Base-by-base conservation (phyloP, 1,139 yeast species). In the Geotrichum klebahnii region DNA sequence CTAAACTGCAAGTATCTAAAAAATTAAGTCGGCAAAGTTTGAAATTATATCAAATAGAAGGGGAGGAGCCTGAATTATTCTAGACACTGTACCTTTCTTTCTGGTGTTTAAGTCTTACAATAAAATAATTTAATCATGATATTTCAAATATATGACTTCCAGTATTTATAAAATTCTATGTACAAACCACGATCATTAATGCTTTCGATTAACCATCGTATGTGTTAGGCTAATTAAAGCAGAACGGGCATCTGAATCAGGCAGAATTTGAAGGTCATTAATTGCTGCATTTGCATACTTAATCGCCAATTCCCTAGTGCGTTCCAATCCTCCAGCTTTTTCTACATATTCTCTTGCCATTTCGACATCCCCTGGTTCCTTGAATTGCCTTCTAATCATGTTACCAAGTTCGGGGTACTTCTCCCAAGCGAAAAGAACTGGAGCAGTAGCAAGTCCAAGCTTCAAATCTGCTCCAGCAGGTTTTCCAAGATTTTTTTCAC, bases 371-470 rank as follows among this genome's bases (percentile, higher is more conserved):
- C 96, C 96, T 0, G 82, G 80, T 55, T 79, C 72, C 48, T 77
- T 75, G 67, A 92, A 94, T 67, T 90, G 88, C 55, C 98, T 78
- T 33, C 80, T 81, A 59, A 92, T 89, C 64, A 90, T 70, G 29
- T 80, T 82, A 1, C 97, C 97, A 49, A 92, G 72, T 55, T 82
- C 85, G 0, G 96, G 95, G 61, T 79, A 81, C 64, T 84, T 80
- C 62, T 79, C 81, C 98, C 98, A 92, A 1, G 98, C 97, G 69
- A 78, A 92, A 51, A 92, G 72, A 3, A 92, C 90, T 2, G 99
- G 99, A 0, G 97, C 97, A 0, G 99, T 92, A 1, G 97, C 97
- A 56, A 92, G 76, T 0, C 99, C 99, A 44, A 92, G 75, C 66
- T 90, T 82, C 59, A 92, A 76, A 68, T 92, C 98, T 1, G 97